These are phyloP conservation scores for Glonium stellatum DNA, from an alignment of 495 filamentous ascomycete genomes.

Conservation along the genomic window DNA sequence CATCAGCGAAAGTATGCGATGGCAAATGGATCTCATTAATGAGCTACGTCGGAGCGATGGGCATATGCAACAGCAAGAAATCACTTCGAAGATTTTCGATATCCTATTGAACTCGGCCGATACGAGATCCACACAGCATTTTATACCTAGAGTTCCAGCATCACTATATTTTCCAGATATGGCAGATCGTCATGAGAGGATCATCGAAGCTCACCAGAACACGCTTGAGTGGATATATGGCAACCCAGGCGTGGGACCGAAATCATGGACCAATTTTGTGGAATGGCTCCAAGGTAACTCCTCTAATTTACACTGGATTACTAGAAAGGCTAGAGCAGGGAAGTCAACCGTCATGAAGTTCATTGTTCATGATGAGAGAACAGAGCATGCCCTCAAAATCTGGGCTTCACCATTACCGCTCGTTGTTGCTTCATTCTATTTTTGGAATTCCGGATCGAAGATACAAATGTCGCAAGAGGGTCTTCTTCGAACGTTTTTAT, in stretches of 20 bases:
- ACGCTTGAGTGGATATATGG: conserved; percentile 1
- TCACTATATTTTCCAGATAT: conserved; percentile 1
- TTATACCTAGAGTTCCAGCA: neutral
- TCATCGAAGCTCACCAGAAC: neutral
- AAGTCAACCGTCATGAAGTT: conserved; percentile 28
- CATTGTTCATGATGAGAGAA: neutral
- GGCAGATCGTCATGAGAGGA: neutral
- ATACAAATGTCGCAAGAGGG: conserved; percentile 17
- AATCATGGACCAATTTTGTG: neutral
- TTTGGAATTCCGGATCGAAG: conserved; percentile 6
- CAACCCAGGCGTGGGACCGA: neutral
- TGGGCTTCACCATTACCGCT: conserved; percentile 4
- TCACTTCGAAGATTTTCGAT: too few species aligned
- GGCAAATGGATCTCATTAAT: too few species aligned
- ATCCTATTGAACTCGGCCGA: neutral
- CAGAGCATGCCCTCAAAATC: neutral
- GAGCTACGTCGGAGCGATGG: too few species aligned
- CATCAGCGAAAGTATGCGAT: too few species aligned
- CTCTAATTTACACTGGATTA: conserved; percentile 7
- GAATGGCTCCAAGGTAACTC: conserved; percentile 2
- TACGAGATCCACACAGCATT: neutral
- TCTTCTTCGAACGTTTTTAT: conserved; percentile 9
- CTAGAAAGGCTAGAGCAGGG: conserved; percentile 17
- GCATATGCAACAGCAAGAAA: too few species aligned
- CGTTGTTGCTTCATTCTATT: conserved; percentile 10